These are phyloP conservation scores for Eucalyptus pumila DNA, from an alignment of 345 rosid genomes.

Conservation along the genomic window DNA sequence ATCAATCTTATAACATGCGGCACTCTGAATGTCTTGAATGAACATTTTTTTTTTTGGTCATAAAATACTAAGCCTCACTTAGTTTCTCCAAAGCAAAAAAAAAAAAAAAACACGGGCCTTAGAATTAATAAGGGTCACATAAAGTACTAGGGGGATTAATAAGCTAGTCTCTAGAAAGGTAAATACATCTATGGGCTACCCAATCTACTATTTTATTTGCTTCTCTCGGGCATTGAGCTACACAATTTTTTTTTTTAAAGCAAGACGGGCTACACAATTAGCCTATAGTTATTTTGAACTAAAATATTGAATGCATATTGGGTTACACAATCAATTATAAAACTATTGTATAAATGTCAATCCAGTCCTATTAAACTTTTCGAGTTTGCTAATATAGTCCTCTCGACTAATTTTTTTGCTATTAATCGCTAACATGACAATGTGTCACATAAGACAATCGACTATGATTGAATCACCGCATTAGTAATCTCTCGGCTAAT, in stretches of 20 bases:
- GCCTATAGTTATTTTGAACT: not conserved
- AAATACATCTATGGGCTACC: too few species aligned
- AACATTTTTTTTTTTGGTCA: too few species aligned
- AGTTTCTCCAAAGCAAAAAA: too few species aligned
- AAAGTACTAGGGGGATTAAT: too few species aligned
- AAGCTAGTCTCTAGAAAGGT: too few species aligned
- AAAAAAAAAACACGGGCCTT: too few species aligned
- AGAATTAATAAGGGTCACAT: too few species aligned
- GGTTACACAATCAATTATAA: not conserved
- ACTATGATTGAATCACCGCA: not conserved
- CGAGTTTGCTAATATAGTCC: not conserved
- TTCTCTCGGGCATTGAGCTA: not conserved
- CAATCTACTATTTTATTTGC: too few species aligned
- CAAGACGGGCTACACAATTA: not conserved
- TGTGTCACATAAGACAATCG: rapidly evolving
- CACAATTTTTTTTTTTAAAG: not conserved
- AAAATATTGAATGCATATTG: not conserved
- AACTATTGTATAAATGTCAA: not conserved
- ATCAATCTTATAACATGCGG: not conserved
- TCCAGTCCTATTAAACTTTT: not conserved
- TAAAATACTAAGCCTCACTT: too few species aligned
- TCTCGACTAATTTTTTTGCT: not conserved
- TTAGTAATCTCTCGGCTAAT: not conserved
- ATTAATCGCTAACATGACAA: not conserved
- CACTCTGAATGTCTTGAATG: not conserved